Evolutionary conservation across 164 flowering plant genomes (phyloP).

Genomic region (Litsea cubeba): DNA sequence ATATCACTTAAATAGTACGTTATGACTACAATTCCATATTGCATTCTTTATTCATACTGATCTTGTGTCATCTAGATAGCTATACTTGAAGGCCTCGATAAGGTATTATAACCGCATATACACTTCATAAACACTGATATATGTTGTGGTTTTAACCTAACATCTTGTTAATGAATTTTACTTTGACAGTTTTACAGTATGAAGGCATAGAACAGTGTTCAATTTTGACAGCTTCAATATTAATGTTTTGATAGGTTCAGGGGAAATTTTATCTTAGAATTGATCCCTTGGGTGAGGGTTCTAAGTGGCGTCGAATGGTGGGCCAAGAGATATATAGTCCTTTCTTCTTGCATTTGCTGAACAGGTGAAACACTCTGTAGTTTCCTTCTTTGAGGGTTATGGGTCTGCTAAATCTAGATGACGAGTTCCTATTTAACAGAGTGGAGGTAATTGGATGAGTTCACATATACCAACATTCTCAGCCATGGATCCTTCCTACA

Average conservation of each 20-base stretch:
- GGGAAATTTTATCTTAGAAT: slow-evolving; percentile 78
- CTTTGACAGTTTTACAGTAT: background rate
- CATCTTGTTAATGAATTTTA: background rate
- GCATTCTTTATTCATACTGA: too few species aligned
- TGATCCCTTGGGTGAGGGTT: slow-evolving; percentile 83
- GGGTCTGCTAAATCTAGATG: background rate
- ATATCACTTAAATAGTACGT: too few species aligned
- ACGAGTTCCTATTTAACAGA: slow-evolving; percentile 39
- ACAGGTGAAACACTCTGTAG: slow-evolving; percentile 40
- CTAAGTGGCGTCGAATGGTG: slow-evolving; percentile 83
- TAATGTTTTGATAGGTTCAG: slow-evolving; percentile 46
- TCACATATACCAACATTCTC: slow-evolving; percentile 54
- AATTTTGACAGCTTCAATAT: background rate
- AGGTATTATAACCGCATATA: too few species aligned
- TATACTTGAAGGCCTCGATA: too few species aligned
- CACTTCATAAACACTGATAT: background rate
- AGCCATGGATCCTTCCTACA: slow-evolving; percentile 62
- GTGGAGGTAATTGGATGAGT: slow-evolving; percentile 44
- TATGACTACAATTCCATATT: too few species aligned
- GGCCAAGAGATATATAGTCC: slow-evolving; percentile 97
- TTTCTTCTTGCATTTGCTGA: slow-evolving; percentile 77
- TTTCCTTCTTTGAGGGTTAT: background rate
- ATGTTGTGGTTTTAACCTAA: background rate
- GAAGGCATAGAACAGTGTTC: background rate
- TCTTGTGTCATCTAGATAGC: background rate